phyloP scores from a whole-genome alignment of 768 basidiomycete species.

The Stropharia rugosoannulata region DNA sequence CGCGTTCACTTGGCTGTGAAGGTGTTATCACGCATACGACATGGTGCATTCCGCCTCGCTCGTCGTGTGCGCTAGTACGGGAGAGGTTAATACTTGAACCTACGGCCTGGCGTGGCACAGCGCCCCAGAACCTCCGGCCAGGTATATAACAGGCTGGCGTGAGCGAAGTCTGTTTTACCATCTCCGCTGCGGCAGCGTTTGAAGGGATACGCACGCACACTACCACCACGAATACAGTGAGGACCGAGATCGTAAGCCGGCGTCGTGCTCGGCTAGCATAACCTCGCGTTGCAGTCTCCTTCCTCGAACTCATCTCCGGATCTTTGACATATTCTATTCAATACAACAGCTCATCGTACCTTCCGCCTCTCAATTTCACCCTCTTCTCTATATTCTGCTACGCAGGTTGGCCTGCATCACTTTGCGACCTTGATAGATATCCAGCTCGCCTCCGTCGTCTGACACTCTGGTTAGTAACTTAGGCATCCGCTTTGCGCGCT shows the following conservation, averaged over 20 bases:
- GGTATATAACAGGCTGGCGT: not conserved
- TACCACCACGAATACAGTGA: not conserved
- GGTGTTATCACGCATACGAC: not conserved
- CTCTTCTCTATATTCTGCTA: not conserved
- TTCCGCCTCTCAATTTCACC: not conserved
- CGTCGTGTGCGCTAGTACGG: not conserved
- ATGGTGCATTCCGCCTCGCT: not conserved
- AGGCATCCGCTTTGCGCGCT: no score
- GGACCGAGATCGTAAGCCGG: not conserved
- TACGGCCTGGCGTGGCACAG: not conserved
- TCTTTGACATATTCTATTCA: not conserved
- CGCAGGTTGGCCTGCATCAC: not conserved
- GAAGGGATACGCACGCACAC: not conserved
- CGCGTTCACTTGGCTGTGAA: conserved; percentile 7
- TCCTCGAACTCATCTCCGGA: not conserved
- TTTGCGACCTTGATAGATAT: no score
- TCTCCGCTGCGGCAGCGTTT: not conserved
- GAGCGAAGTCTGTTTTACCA: not conserved
- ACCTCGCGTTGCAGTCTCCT: not conserved
- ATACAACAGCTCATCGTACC: not conserved
- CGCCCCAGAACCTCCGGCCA: no score
- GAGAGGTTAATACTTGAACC: not conserved
- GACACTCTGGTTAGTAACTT: no score
- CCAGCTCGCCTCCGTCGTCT: no score
- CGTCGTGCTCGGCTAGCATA: not conserved